phyloP scores from a whole-genome alignment of 805 yeast genomes.

The Dipodascus albidus region DNA sequence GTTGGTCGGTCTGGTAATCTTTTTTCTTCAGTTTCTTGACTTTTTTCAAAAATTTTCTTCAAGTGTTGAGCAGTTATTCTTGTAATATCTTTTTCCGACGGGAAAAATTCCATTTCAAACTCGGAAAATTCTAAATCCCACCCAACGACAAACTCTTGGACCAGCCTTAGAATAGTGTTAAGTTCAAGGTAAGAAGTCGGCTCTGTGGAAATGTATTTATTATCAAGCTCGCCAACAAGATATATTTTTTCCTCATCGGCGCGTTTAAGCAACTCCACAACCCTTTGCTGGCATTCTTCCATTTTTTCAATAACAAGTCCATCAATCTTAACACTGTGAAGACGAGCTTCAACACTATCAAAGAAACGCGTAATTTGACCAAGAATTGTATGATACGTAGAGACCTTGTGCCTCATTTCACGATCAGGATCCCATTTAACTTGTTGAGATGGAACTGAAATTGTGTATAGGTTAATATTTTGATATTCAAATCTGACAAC shows the following conservation, averaged over 20 bases:
- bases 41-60: constrained; percentile 56
- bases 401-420: constrained; percentile 57
- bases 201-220: constrained; percentile 40
- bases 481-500: constrained; percentile 74
- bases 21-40: constrained; percentile 21
- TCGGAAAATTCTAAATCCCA: constrained; percentile 82
- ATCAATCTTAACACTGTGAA: constrained; percentile 69
- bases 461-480: constrained; percentile 62
- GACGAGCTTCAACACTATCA: constrained; percentile 55
- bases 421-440: constrained; percentile 62
- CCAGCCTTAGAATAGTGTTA: constrained; percentile 54
- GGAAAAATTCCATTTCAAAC: constrained; percentile 69
- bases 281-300: constrained; percentile 51
- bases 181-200: constrained; percentile 60
- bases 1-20: constrained; percentile 4
- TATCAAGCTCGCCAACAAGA: constrained; percentile 36
- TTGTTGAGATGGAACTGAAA: constrained; percentile 64
- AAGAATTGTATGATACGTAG: constrained; percentile 42
- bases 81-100: constrained; percentile 87
- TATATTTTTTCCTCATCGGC: constrained; percentile 40
- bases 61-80: constrained; percentile 82
- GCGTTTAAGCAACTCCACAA: constrained; percentile 44
- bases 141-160: constrained; percentile 71
- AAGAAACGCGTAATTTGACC: constrained; percentile 51
- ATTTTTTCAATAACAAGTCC: constrained; percentile 59